Conservation (phyloP, 75 land plant genomes). For the Larix kaempferi region DNA sequence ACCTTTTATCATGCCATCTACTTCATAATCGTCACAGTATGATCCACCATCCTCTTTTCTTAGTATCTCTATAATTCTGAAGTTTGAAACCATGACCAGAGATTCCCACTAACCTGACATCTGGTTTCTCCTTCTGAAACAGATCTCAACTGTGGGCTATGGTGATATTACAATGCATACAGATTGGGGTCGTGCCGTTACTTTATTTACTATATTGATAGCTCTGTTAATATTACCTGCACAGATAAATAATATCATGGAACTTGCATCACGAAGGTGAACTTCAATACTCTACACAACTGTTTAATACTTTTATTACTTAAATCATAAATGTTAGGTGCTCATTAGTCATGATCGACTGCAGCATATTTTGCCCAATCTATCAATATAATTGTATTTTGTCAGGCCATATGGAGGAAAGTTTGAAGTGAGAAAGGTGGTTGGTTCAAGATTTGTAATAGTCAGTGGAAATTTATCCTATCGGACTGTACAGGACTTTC, state of each 20-base stretch:
- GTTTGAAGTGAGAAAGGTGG: conserved; percentile 31
- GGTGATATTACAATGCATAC: conserved; percentile 42
- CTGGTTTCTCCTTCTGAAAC: conserved; percentile 6
- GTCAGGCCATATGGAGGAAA: conserved; percentile 50
- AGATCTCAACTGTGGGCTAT: conserved; percentile 51
- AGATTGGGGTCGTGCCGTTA: conserved; percentile 37
- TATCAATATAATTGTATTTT: background rate
- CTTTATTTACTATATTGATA: conserved; percentile 26
- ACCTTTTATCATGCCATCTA: conserved; percentile 47
- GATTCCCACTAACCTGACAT: background rate
- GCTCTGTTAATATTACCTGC: conserved; percentile 36
- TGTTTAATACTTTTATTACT: background rate
- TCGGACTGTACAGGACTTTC: conserved; percentile 40
- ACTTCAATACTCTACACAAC: conserved; percentile 7
- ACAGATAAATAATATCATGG: conserved; percentile 41
- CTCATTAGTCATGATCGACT: background rate
- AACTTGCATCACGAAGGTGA: conserved; percentile 50
- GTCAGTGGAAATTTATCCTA: conserved; percentile 45
- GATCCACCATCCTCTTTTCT: conserved; percentile 1
- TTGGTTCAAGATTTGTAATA: conserved; percentile 41
- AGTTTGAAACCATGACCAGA: background rate
- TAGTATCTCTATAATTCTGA: background rate
- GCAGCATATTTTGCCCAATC: background rate
- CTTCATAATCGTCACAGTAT: conserved; percentile 46
- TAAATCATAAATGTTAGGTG: background rate